Evolutionary conservation across 352 stramenopile genomes (phyloP), one percentile per base, ranked within the genome.

Genomic region (Thraustochytrium aureum): DNA sequence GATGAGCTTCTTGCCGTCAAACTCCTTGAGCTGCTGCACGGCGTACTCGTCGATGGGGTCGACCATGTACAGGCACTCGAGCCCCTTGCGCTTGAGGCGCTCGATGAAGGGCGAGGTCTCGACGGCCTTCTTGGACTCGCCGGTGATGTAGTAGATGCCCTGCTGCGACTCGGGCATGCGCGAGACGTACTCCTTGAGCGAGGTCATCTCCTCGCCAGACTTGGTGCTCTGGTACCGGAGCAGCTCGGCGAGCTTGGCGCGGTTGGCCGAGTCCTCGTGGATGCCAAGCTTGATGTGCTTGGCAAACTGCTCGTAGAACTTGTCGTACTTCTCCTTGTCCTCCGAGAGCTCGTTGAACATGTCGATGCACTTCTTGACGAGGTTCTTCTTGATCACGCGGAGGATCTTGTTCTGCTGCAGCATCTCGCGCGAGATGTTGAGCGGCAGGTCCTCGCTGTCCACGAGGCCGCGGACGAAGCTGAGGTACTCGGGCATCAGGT

Each of bases 381-480:
- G 85, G 87, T 99, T 99, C 93, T 99, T 99, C 90, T 98, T 98
- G 89, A 99, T 99, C 75, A 99, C 96, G 75, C 93, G 91, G 67
- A 99, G 88, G 86, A 99, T 99, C 92, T 99, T 99, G 94, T 99
- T 99, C 88, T 99, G 96, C 89, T 99, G 97, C 59, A 99, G 92
- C 47, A 95, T 99, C 87, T 99, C 97, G 93, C 97, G 95, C 73
- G 96, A 99, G 86, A 99, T 99, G 91, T 99, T 99, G 17, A 99
- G 89, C 47, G 96, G 97, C 84, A 99, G 87, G 89, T 99, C 97
- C 87, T 99, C 96, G 74, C 92, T 98, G 87, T 99, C 96, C n/a
- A 99, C 97, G 65, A 99, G 94, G 89, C 97, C 97, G 91, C 98
- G 98, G 74, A 99, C 90, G 86, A 99, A 99, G 81, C 90, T 92